A percentile compares a stretch with the other conserved stretches of the same genome.
Conservation (phyloP, 441 rosid genomes). For the Gossypium gossypioides region DNA sequence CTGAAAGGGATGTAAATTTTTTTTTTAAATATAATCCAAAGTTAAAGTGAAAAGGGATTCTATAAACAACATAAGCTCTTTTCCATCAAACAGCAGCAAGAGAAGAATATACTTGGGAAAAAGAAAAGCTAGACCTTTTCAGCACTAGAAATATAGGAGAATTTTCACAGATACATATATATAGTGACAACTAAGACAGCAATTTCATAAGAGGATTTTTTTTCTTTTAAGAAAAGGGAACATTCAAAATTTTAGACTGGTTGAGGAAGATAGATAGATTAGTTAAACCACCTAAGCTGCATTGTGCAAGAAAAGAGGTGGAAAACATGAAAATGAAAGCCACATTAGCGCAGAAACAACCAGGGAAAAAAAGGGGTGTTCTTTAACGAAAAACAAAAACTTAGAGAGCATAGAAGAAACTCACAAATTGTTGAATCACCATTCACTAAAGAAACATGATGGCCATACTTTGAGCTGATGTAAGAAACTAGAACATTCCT, state of each 20-base stretch:
- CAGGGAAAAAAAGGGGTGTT: background rate
- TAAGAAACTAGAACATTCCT: background rate
- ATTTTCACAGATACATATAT: background rate
- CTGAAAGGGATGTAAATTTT: background rate
- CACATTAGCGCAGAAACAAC: constrained; percentile 6
- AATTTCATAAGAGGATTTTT: background rate
- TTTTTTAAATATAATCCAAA: background rate
- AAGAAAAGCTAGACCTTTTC: background rate
- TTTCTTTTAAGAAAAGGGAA: background rate
- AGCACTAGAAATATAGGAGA: background rate
- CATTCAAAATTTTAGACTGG: background rate
- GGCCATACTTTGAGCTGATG: background rate
- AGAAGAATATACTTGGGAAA: background rate
- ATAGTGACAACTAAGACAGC: background rate
- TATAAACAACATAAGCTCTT: background rate
- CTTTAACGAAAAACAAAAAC: background rate
- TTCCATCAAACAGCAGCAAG: constrained; percentile 6
- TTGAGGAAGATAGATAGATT: background rate
- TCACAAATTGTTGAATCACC: background rate
- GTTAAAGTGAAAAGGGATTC: background rate
- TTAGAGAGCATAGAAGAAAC: background rate
- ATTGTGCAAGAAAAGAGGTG: background rate
- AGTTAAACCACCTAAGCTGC: constrained; percentile 25
- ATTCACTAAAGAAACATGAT: background rate
- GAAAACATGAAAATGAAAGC: background rate